Percentiles rank a stretch among this genome's conserved stretches.
These are phyloP conservation scores for Neurospora tetrasperma DNA, from an alignment of 495 filamentous ascomycete species.

Conservation along the genomic window DNA sequence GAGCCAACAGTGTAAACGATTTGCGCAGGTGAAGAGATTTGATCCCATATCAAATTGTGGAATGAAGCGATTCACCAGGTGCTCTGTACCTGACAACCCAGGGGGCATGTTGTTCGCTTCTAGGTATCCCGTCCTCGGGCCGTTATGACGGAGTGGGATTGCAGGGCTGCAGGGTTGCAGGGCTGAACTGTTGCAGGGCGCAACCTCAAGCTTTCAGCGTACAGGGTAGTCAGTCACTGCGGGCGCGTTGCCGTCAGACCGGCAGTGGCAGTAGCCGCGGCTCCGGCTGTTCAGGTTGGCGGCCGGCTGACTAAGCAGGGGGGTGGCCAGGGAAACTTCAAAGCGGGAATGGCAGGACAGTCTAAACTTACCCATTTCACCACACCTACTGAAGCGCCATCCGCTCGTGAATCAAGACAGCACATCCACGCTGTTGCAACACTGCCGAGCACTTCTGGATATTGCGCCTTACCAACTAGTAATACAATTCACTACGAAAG, in stretches of 20 bases:
- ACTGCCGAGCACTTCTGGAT: slow-evolving; percentile 19
- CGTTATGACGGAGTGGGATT: background rate
- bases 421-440: slow-evolving; percentile 14
- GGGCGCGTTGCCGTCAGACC: background rate
- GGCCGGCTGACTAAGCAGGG: slow-evolving; percentile 19
- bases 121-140: background rate
- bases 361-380: slow-evolving; percentile 25
- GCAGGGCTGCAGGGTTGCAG: background rate
- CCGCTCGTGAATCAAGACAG: background rate
- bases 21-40: background rate
- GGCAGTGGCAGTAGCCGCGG: background rate
- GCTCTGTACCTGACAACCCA: background rate
- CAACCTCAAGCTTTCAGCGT: background rate
- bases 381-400: slow-evolving; percentile 8
- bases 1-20: background rate
- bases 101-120: background rate
- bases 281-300: slow-evolving; percentile 3
- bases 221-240: background rate
- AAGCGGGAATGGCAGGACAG: slow-evolving; percentile 10
- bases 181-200: background rate
- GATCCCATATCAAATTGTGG: background rate
- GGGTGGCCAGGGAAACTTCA: slow-evolving; percentile 10
- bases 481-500: slow-evolving; percentile 15
- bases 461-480: slow-evolving; percentile 16
- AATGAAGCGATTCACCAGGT: background rate